Evolutionary conservation across 2,329 filamentous ascomycete genomes (phyloP).

Genomic region (Aspergillus alliaceus): DNA sequence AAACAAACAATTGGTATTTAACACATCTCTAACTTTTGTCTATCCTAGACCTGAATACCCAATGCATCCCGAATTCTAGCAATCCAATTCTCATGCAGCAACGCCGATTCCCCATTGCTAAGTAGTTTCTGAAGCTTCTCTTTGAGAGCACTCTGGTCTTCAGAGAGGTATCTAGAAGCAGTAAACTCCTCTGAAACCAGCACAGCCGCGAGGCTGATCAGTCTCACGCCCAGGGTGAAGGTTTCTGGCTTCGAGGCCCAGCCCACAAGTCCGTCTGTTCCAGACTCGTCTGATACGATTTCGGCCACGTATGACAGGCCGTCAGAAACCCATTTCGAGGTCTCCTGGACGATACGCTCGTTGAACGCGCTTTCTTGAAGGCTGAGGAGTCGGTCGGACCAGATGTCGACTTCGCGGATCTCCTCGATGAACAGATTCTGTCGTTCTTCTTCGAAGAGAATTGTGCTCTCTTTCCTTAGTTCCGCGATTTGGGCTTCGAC

Average conservation of each 20-base stretch:
- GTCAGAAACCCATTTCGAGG: constrained; percentile 33
- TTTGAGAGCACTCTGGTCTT: constrained; percentile 17
- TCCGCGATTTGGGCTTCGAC: constrained; percentile 32
- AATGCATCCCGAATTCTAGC: constrained; percentile 27
- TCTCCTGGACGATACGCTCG: constrained; percentile 17
- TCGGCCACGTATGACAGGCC: constrained; percentile 30
- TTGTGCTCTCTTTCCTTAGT: constrained; percentile 39
- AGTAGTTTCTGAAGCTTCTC: constrained; percentile 27
- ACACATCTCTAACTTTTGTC: constrained; percentile 20
- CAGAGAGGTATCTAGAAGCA: constrained; percentile 16
- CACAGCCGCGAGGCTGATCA: constrained; percentile 39
- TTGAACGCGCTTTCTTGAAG: constrained; percentile 27
- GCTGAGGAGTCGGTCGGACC: constrained; percentile 56
- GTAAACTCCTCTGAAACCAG: constrained; percentile 26
- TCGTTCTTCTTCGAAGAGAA: constrained; percentile 82
- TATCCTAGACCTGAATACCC: constrained; percentile 12
- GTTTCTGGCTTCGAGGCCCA: constrained; percentile 69
- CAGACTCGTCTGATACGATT: constrained; percentile 28
- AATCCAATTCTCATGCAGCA: constrained; percentile 36
- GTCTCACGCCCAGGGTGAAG: constrained; percentile 52
- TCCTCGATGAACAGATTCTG: constrained; percentile 93
- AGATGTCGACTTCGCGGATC: constrained; percentile 69
- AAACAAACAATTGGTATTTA: neutral
- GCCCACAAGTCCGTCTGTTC: constrained; percentile 66
- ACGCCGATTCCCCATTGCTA: constrained; percentile 20